Conservation (phyloP, 2,329 filamentous ascomycete genomes). For the Dothistroma septosporum region DNA sequence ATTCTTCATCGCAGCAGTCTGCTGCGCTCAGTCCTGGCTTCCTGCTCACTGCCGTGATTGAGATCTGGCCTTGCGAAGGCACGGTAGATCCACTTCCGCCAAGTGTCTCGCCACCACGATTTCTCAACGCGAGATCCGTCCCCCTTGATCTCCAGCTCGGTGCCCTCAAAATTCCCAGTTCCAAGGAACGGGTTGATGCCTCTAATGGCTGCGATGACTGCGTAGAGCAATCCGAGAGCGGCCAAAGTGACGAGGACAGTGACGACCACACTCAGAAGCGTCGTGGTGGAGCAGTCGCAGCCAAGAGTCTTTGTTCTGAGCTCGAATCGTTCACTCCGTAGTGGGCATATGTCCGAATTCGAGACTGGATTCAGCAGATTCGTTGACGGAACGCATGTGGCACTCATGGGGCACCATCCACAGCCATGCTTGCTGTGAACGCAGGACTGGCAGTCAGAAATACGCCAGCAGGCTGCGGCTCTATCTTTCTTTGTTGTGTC, state of each 20-base stretch:
- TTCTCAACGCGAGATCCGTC: conserved; percentile 23
- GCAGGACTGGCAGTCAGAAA: conserved; percentile 32
- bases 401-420: conserved; percentile 44
- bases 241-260: conserved; percentile 42
- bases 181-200: conserved; percentile 28
- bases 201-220: conserved; percentile 18
- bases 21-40: conserved; percentile 30
- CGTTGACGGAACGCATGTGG: conserved; percentile 41
- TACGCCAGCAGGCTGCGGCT: conserved; percentile 30
- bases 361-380: conserved; percentile 41
- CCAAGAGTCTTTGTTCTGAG: conserved; percentile 43
- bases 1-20: conserved; percentile 31
- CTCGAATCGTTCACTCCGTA: conserved; percentile 44
- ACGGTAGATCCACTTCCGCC: conserved; percentile 14
- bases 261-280: conserved; percentile 42
- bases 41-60: conserved; percentile 37
- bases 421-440: conserved; percentile 32
- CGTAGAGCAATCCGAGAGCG: conserved; percentile 37
- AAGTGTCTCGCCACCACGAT: conserved; percentile 21
- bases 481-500: conserved; percentile 8
- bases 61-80: conserved; percentile 15
- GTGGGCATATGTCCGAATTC: conserved; percentile 31
- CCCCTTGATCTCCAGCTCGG: conserved; percentile 31
- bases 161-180: conserved; percentile 28
- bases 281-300: conserved; percentile 46